Base-by-base conservation (phyloP, 2,329 filamentous ascomycete species). In the Sclerotinia sclerotiorum region DNA sequence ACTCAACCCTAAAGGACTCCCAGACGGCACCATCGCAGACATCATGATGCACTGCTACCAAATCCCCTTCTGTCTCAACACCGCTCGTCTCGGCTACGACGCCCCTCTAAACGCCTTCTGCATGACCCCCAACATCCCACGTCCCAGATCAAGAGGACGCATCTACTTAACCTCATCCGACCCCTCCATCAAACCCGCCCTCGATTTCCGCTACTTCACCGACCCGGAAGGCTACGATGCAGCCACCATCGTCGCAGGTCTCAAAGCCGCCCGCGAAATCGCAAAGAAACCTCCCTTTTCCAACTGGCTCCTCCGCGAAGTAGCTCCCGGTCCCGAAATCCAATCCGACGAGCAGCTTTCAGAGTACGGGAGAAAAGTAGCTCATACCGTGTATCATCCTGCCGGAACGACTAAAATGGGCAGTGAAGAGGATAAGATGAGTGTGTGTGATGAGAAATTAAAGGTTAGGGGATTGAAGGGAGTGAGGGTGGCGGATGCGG, bases 11-110 rank as follows among this genome's bases (percentile, higher is more conserved):
- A 70, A 73, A 24, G 79, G 78, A 7, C 76, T 85, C 52, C 78
- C 81, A 2, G 92, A 96, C 74, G 90, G 90, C 65, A 86, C 90
- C 70, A 89, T 91, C 67, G 91, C 90, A 72, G 93, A 97, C 77
- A 82, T 96, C 76, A 97, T 97, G 93, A 95, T 95, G 90, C 93
- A 97, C 82, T 97, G 93, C 85, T 97, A 97, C 83, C 93, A 97
- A 81, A 96, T 97, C 73, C 93, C 93, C 66, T 97, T 97, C 81
- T 91, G 89, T 71, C 87, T 93, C 74, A 97, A 97, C 84, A 97
- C 93, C 1, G 82, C 85, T 67, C 88, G 91, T 52, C 85, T 97
- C 15, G 93, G 93, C 73, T 97, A 88, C 77, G 75, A 76, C 39
- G 74, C 73, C 1, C 79, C 80, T 4, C 78, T 81, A 68, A 84